These are phyloP conservation scores for Pisolithus marmoratus DNA, from an alignment of 768 basidiomycete genomes.

Conservation along the genomic window DNA sequence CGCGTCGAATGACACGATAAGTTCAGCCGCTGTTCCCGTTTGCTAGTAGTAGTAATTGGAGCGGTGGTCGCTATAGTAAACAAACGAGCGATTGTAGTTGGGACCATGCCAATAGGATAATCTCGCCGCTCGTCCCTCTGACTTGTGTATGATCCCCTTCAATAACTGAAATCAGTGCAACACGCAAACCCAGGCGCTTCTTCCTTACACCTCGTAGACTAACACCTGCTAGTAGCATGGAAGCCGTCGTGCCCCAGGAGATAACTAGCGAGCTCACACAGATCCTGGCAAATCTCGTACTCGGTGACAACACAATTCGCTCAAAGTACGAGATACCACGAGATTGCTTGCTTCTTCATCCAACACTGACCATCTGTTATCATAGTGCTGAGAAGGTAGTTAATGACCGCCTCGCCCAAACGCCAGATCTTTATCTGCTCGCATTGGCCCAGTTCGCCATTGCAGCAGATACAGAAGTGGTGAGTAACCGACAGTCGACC, in stretches of 20 bases:
- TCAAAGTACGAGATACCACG: conserved; percentile 41
- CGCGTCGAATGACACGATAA: too few relatives aligned
- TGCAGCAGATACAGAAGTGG: conserved; percentile 73
- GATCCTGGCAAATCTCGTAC: conserved; percentile 77
- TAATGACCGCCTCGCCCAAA: conserved; percentile 70
- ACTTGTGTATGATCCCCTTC: too few relatives aligned
- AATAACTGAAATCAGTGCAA: too few relatives aligned
- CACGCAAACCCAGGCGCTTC: too few relatives aligned
- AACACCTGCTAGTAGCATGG: conserved; percentile 12
- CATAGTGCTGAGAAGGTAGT: conserved; percentile 73
- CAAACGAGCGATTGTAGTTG: too few relatives aligned
- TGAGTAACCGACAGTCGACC: conserved; percentile 32
- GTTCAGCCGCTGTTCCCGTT: too few relatives aligned
- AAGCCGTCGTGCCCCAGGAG: conserved; percentile 45
- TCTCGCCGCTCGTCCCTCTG: too few relatives aligned
- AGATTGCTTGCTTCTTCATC: not conserved
- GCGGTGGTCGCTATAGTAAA: too few relatives aligned
- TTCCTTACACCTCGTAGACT: too few relatives aligned
- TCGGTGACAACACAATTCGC: conserved; percentile 80
- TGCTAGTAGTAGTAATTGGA: too few relatives aligned
- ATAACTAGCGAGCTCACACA: conserved; percentile 75
- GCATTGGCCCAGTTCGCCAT: conserved; percentile 77
- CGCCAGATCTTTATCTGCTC: conserved; percentile 74
- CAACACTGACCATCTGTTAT: conserved; percentile 7
- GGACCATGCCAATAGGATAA: too few relatives aligned